These are phyloP conservation scores for Annulohypoxylon moriforme DNA, from an alignment of 495 filamentous ascomycete genomes.

Conservation along the genomic window DNA sequence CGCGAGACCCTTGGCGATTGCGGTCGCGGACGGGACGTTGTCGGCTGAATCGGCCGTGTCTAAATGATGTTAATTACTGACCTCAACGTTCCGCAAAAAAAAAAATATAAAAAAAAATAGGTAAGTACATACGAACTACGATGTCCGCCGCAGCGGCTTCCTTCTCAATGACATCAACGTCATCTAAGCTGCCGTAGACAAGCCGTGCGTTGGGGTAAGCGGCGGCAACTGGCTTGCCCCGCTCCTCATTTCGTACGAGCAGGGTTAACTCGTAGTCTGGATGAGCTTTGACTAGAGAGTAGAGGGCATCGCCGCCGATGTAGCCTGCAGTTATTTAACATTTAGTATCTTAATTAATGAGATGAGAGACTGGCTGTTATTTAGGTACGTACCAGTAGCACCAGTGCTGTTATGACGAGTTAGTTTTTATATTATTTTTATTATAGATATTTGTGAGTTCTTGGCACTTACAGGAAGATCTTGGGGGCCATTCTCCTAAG, in stretches of 20 bases:
- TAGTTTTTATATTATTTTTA: slow-evolving; percentile 14
- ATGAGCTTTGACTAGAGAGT: slow-evolving; percentile 67
- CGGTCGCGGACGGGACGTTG: slow-evolving; percentile 53
- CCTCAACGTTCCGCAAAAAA: neutral
- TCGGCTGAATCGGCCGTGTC: slow-evolving; percentile 63
- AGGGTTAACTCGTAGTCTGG: slow-evolving; percentile 75
- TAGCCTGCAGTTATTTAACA: slow-evolving; percentile 64
- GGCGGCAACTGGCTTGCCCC: slow-evolving; percentile 68
- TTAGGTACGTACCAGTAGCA: slow-evolving; percentile 50
- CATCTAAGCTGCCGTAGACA: slow-evolving; percentile 69
- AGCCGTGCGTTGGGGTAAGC: slow-evolving; percentile 64
- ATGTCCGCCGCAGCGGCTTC: slow-evolving; percentile 74
- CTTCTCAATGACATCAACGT: slow-evolving; percentile 63
- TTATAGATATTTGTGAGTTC: neutral
- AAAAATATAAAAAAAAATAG: neutral
- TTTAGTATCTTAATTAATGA: neutral
- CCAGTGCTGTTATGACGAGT: slow-evolving; percentile 48
- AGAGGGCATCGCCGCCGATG: slow-evolving; percentile 79
- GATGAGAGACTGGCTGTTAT: neutral
- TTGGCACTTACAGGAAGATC: slow-evolving; percentile 52
- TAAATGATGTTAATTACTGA: slow-evolving; percentile 24
- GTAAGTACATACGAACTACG: slow-evolving; percentile 66
- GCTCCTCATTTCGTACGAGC: slow-evolving; percentile 74
- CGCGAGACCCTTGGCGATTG: slow-evolving; percentile 59
- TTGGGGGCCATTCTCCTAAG: slow-evolving; percentile 48